Conservation (phyloP, 2,329 filamentous ascomycete species). For the Escovopsis sp. region DNA sequence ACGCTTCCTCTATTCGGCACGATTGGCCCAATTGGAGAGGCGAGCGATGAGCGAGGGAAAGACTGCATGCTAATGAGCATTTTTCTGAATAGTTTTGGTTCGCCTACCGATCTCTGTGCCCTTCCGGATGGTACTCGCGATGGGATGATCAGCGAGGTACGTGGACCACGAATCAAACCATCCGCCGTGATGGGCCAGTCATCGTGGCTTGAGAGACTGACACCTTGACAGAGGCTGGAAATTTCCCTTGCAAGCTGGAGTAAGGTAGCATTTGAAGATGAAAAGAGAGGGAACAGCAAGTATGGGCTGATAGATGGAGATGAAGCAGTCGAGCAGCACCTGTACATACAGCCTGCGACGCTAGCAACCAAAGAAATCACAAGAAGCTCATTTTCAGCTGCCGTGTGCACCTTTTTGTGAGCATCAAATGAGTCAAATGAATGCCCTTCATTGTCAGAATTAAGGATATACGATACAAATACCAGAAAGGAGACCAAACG, state of each 20-base stretch:
- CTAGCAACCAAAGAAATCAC: constrained; percentile 14
- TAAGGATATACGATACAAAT: neutral
- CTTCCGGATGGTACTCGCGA: constrained; percentile 79
- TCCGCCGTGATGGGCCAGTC: neutral
- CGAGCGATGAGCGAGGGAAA: no score
- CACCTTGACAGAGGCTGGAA: constrained; percentile 41
- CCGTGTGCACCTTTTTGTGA: neutral
- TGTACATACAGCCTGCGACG: constrained; percentile 21
- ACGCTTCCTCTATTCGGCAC: constrained; percentile 17
- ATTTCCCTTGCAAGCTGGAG: constrained; percentile 53
- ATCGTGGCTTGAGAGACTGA: constrained; percentile 8
- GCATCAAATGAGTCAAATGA: constrained; percentile 1
- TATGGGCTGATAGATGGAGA: constrained; percentile 12
- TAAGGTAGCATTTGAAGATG: constrained; percentile 22
- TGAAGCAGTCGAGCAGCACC: constrained; percentile 19
- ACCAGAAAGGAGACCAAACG: neutral
- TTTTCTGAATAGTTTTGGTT: constrained; percentile 67
- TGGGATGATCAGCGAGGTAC: constrained; percentile 96
- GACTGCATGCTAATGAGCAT: constrained; percentile 1
- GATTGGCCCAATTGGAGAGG: no score
- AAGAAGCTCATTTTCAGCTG: constrained; percentile 9
- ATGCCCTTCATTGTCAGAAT: neutral
- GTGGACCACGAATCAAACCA: constrained; percentile 17
- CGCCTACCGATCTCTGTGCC: constrained; percentile 94
- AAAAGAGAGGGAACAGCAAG: neutral